Evolutionary conservation across 345 rosid genomes (phyloP).

Genomic region (Eucalyptus camaldulensis): DNA sequence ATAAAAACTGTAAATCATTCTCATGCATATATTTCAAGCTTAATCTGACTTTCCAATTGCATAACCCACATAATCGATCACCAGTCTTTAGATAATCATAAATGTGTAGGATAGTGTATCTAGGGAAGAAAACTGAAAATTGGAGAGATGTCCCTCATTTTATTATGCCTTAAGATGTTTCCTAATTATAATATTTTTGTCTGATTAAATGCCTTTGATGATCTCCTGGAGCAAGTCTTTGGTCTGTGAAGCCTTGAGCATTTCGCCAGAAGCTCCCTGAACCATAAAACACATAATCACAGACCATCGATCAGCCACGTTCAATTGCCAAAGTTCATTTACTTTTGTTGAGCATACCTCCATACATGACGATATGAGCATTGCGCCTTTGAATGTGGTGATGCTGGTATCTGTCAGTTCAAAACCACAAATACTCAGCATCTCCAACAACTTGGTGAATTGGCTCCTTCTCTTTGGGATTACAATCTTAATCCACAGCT

Average conservation of each 20-base stretch:
- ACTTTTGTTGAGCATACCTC: constrained; percentile 9
- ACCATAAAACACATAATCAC: not conserved
- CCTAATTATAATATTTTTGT: not conserved
- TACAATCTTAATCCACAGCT: constrained; percentile 59
- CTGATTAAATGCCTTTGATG: constrained; percentile 7
- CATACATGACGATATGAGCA: constrained; percentile 43
- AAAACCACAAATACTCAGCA: constrained; percentile 33
- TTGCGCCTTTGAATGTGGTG: constrained; percentile 39
- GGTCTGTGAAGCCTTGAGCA: constrained; percentile 4
- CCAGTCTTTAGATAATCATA: not conserved
- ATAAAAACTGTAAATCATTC: not conserved
- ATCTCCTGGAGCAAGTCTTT: constrained; percentile 27
- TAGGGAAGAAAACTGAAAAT: not conserved
- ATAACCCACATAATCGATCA: not conserved
- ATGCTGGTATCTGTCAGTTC: constrained; percentile 46
- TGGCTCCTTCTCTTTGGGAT: constrained; percentile 39
- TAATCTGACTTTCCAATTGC: not conserved
- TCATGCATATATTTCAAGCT: not conserved
- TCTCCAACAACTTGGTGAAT: constrained; percentile 54
- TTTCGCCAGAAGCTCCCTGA: constrained; percentile 23
- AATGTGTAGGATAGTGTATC: not conserved
- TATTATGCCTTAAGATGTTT: not conserved
- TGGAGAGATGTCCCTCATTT: not conserved
- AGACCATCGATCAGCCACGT: not conserved
- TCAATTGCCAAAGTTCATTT: not conserved